Evolutionary conservation across 2,329 filamentous ascomycete genomes (phyloP).

Genomic region (Aspergillus sp.): DNA sequence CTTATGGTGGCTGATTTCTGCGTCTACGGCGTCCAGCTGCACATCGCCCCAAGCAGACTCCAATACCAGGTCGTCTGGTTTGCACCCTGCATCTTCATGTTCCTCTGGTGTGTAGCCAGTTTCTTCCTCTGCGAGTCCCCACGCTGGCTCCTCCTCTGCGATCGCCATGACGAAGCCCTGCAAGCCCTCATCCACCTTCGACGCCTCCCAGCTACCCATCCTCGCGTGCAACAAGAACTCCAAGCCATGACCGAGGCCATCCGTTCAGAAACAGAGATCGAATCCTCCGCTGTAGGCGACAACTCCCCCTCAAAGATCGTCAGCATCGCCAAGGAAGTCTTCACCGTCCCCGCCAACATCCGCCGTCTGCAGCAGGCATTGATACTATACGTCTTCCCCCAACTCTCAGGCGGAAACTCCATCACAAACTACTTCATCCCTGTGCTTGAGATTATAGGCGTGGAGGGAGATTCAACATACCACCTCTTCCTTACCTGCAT

Average conservation of each 20-base stretch:
- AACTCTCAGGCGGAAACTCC: conserved; percentile 46
- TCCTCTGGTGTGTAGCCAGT: neutral
- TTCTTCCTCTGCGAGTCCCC: neutral
- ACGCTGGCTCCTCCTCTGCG: neutral
- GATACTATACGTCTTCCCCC: conserved; percentile 38
- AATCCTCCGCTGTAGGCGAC: no score
- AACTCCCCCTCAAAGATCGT: neutral
- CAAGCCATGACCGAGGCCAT: neutral
- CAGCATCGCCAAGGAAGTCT: conserved; percentile 34
- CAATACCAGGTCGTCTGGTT: conserved; percentile 1
- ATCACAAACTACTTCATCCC: conserved; percentile 22
- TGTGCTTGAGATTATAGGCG: neutral
- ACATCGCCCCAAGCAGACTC: neutral
- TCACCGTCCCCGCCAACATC: conserved; percentile 37
- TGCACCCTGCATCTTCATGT: neutral
- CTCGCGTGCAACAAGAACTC: neutral
- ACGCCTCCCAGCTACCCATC: neutral
- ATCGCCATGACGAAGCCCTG: neutral
- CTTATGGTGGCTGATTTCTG: neutral
- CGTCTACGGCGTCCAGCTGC: neutral
- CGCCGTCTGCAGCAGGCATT: conserved; percentile 40
- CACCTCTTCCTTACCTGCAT: conserved; percentile 43
- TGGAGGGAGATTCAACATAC: neutral
- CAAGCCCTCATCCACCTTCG: neutral
- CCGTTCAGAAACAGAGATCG: no score